Percentiles rank a stretch among this genome's conserved stretches.
Conservation (phyloP, 2,329 filamentous ascomycete species). For the Chrysoporthe puriensis region DNA sequence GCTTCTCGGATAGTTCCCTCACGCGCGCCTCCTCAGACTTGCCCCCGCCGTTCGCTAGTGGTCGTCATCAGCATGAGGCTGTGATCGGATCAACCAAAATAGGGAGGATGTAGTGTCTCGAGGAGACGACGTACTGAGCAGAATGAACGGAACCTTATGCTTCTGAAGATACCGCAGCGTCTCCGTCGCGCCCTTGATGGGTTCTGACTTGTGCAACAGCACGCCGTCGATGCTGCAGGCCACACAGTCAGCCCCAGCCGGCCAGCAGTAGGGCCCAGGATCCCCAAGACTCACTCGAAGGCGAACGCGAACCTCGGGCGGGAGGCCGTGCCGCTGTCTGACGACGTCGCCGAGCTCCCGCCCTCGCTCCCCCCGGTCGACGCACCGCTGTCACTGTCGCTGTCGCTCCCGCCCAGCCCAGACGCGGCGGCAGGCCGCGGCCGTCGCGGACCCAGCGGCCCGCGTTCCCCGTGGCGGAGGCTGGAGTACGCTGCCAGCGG, state of each 20-base stretch:
- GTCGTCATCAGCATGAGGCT: background rate
- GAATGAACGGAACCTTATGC: conserved; percentile 84
- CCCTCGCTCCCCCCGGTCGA: too few species aligned
- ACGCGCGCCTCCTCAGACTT: conserved; percentile 77
- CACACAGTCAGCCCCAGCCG: background rate
- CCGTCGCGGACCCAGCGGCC: background rate
- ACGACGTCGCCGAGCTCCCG: background rate
- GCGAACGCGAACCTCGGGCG: conserved; percentile 24
- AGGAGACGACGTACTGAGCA: conserved; percentile 60
- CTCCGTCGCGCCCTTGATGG: conserved; percentile 77
- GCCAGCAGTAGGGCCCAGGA: background rate
- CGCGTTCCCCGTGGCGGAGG: background rate
- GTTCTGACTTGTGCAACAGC: conserved; percentile 79
- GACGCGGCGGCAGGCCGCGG: too few species aligned
- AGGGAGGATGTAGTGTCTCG: background rate
- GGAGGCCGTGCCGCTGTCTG: background rate
- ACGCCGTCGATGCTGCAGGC: conserved; percentile 79
- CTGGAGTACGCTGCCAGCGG: background rate
- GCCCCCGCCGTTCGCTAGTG: conserved; percentile 79
- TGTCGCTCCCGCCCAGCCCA: too few species aligned
- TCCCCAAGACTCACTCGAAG: conserved; percentile 37
- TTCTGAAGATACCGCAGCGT: conserved; percentile 74
- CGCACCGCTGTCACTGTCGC: too few species aligned
- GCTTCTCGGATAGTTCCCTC: conserved; percentile 66
- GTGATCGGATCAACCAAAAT: background rate